A percentile compares a stretch with the other conserved stretches of the same genome.
phyloP scores from a whole-genome alignment of 2,329 filamentous ascomycete species.

The Venturiaceae sp. region DNA sequence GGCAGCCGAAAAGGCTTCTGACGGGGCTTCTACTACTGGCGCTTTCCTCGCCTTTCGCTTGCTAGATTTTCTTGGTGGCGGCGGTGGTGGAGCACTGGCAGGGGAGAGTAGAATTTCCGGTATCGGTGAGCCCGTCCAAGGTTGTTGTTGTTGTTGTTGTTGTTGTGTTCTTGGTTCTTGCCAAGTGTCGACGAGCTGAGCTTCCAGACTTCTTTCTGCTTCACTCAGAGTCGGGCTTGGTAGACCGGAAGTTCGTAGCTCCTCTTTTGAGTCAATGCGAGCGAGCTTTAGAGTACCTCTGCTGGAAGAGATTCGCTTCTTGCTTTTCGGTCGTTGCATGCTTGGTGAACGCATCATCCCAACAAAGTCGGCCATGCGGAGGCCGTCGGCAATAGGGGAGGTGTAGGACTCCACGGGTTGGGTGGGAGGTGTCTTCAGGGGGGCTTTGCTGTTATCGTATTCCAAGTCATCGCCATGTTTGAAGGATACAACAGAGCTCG shows the following conservation, averaged over 20 bases:
- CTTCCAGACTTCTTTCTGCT: constrained; percentile 28
- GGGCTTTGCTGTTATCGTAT: background rate
- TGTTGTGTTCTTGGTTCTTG: constrained; percentile 6
- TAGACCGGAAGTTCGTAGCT: background rate
- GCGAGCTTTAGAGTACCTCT: background rate
- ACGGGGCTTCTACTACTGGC: background rate
- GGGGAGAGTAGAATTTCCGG: background rate
- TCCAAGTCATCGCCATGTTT: constrained; percentile 1
- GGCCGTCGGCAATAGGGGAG: background rate
- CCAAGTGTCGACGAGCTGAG: constrained; percentile 13
- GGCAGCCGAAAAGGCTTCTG: constrained; percentile 5
- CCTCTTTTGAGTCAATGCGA: constrained; percentile 6
- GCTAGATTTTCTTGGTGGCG: constrained; percentile 8
- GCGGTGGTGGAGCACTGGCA: background rate
- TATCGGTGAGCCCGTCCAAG: background rate
- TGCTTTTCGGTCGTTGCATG: background rate
- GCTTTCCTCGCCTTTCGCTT: constrained; percentile 3
- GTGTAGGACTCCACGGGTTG: background rate
- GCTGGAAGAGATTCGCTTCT: background rate
- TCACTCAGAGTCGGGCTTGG: constrained; percentile 37
- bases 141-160: constrained; percentile 15
- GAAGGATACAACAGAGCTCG: background rate
- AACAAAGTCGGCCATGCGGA: constrained; percentile 1
- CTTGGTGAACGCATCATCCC: constrained; percentile 4
- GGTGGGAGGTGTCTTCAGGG: background rate